A percentile compares a stretch with the other conserved stretches of the same genome.
Conservation (phyloP, 1,284 basidiomycete species). For the Porogramme epimiltina region DNA sequence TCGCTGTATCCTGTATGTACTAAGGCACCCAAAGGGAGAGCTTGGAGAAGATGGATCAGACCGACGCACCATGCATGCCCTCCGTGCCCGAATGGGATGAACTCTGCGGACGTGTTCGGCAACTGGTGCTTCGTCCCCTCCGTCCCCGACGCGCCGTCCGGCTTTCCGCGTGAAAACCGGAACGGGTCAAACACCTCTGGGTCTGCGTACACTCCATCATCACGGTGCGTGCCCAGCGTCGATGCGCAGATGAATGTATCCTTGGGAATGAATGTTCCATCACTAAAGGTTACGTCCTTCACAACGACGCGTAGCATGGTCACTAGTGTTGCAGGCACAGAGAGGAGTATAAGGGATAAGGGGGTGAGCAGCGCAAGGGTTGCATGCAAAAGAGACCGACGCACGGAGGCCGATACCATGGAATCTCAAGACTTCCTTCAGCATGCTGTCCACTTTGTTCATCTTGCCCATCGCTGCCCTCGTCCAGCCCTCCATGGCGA, state of each 20-base stretch:
- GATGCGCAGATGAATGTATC: slow-evolving; percentile 43
- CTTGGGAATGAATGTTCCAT: slow-evolving; percentile 44
- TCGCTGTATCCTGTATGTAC: too few relatives aligned
- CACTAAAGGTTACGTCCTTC: slow-evolving; percentile 38
- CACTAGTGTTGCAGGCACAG: slow-evolving; percentile 5
- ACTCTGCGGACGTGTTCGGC: slow-evolving; percentile 32
- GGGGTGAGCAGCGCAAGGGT: not conserved
- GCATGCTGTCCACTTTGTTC: slow-evolving; percentile 53
- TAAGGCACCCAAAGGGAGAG: too few relatives aligned
- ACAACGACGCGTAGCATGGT: slow-evolving; percentile 23
- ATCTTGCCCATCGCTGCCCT: slow-evolving; percentile 45
- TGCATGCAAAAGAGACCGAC: slow-evolving; percentile 3
- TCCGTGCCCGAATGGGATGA: slow-evolving; percentile 26
- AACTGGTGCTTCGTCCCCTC: slow-evolving; percentile 27
- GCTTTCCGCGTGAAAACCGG: slow-evolving; percentile 45
- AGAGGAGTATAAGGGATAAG: not conserved
- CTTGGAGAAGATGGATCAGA: too few relatives aligned
- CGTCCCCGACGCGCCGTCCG: too few relatives aligned
- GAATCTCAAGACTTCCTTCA: slow-evolving; percentile 47
- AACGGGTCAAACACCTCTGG: slow-evolving; percentile 44
- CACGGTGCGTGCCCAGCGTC: slow-evolving; percentile 40
- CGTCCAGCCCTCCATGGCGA: slow-evolving; percentile 41
- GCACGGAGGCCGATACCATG: slow-evolving; percentile 31
- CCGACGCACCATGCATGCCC: slow-evolving; percentile 25
- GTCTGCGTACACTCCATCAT: slow-evolving; percentile 41